A percentile compares a stretch with the other conserved stretches of the same genome.
Evolutionary conservation across 106 monocot species (phyloP).

Genomic region (Ottelia alismoides): DNA sequence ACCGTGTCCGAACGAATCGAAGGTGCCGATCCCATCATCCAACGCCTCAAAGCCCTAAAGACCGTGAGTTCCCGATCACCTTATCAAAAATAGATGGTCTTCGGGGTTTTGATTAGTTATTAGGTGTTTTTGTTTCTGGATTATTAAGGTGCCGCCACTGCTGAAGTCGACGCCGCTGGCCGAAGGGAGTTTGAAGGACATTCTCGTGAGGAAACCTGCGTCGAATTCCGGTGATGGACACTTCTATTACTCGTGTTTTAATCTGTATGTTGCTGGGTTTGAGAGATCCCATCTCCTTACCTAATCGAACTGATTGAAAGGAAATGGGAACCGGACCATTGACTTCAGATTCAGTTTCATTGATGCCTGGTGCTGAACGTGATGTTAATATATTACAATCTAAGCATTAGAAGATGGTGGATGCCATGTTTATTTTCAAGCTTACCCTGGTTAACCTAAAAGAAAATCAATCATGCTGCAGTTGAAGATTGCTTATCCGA

Average conservation of each 20-base stretch:
- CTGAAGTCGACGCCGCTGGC: constrained; percentile 28
- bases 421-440: no score
- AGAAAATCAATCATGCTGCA: no score
- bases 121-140: background rate
- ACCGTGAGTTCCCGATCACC: constrained; percentile 21
- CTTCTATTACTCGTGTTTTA: background rate
- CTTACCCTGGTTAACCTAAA: no score
- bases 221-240: constrained; percentile 17
- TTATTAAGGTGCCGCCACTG: constrained; percentile 39
- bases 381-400: no score
- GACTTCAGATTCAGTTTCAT: no score
- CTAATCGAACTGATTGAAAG: no score
- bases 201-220: constrained; percentile 60
- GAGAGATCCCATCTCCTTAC: no score
- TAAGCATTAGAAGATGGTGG: no score
- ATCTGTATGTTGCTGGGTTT: no score
- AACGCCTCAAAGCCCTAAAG: constrained; percentile 38
- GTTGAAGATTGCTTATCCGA: no score
- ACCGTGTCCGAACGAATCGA: constrained; percentile 52
- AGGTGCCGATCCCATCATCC: constrained; percentile 52
- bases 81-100: background rate
- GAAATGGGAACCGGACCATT: no score
- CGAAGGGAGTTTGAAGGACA: constrained; percentile 61
- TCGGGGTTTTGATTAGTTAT: background rate
- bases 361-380: no score